Base-by-base conservation (phyloP, 1,139 yeast species). In the Hansenula sp. region DNA sequence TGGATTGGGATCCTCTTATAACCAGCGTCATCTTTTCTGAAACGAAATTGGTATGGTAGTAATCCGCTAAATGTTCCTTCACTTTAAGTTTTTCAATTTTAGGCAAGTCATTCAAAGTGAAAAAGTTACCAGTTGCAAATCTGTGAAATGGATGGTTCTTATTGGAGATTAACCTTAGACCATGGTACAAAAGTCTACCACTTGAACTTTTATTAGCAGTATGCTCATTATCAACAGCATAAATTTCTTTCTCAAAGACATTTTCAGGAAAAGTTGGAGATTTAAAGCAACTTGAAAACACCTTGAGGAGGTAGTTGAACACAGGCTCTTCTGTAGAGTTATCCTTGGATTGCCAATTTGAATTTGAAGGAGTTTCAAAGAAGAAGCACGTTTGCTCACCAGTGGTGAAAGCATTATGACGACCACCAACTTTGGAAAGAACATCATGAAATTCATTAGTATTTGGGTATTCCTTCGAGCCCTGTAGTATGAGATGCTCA, bases 61-160 rank as follows among this genome's bases (percentile, higher is more conserved):
- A 83, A 28, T 73, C 69, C 24, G 73, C 56, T 44, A 84, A 64
- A 26, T 71, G 68, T 18, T 72, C 77, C 50, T 79, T 68, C 8
- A 82, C 79, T 51, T 78, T 74, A 7, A 70, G 33, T 17, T 75
- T 75, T 30, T 67, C 54, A 19, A 60, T 45, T 6, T 62, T 53
- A 0, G 86, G 83, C 3, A 68, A 64, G 18, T 68, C 77, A 36
- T 76, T 76, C 40, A 84, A 64, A 0, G 90, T 81, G 20, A 62
- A 51, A 44, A 70, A 72, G 55, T 82, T 82, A 17, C 94, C 94
- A 0, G 94, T 84, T 13, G 88, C 78, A 53, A 84, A 84, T 24
- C 84, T 79, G 51, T 74, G 71, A 57, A 76, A 82, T 1, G 89
- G 89, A 57, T 83, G 82, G 0, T 50, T 29, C 2, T 56, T 39